A percentile compares a stretch with the other conserved stretches of the same genome.
phyloP scores from a whole-genome alignment of 2,329 filamentous ascomycete genomes.

The Lachnellula subtilissima region DNA sequence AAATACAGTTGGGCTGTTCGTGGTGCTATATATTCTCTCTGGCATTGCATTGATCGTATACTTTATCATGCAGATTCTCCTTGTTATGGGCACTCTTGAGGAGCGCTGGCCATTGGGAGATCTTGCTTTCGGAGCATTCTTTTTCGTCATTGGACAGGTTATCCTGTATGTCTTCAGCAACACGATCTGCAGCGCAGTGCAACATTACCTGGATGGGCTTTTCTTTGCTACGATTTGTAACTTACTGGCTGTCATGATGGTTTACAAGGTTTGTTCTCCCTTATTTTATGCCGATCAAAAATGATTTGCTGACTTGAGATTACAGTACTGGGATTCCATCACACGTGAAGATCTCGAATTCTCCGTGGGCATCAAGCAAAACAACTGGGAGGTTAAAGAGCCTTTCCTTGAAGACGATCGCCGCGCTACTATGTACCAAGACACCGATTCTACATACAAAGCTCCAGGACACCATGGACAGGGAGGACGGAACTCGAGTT shows the following conservation, averaged over 20 bases:
- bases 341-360: slow-evolving; percentile 98
- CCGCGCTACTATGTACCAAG: slow-evolving; percentile 31
- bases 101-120: slow-evolving; percentile 95
- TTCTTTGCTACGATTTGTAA: slow-evolving; percentile 96
- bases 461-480: slow-evolving; percentile 17
- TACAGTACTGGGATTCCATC: slow-evolving; percentile 97
- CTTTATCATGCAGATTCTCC: slow-evolving; percentile 77
- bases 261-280: slow-evolving; percentile 73
- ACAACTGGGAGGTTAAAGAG: slow-evolving; percentile 99
- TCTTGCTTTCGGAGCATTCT: slow-evolving; percentile 83
- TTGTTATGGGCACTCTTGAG: slow-evolving; percentile 85
- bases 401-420: slow-evolving; percentile 40
- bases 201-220: slow-evolving; percentile 90
- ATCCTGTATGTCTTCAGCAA: slow-evolving; percentile 86
- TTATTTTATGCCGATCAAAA: neutral
- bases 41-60: slow-evolving; percentile 84
- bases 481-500: slow-evolving; percentile 28
- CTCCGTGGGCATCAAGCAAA: slow-evolving; percentile 88
- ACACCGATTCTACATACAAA: slow-evolving; percentile 20
- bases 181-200: slow-evolving; percentile 74
- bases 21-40: slow-evolving; percentile 88
- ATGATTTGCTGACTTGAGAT: slow-evolving; percentile 8
- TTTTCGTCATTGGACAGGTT: slow-evolving; percentile 89
- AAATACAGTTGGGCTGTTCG: slow-evolving; percentile 84
- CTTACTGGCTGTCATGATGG: slow-evolving; percentile 95